Evolutionary conservation across 2,329 filamentous ascomycete genomes (phyloP).

Genomic region (Monilinia fructigena): DNA sequence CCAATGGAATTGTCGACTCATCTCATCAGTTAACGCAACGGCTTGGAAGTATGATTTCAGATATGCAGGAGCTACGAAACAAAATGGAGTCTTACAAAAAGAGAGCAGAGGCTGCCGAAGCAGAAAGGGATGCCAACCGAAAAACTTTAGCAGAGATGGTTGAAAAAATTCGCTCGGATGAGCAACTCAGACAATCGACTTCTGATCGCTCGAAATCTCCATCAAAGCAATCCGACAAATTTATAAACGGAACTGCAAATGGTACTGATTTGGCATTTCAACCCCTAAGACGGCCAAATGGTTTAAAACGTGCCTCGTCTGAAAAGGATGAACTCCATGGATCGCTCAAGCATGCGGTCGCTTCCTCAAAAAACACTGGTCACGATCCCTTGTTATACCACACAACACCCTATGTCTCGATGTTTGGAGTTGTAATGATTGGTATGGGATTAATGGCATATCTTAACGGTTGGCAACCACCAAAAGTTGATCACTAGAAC

Average conservation of each 20-base stretch:
- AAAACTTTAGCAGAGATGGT: constrained; percentile 86
- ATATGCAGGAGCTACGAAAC: constrained; percentile 36
- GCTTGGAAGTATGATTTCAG: constrained; percentile 35
- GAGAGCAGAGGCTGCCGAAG: constrained; percentile 77
- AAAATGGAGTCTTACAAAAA: constrained; percentile 64
- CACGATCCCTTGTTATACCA: constrained; percentile 52
- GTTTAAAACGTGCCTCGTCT: neutral
- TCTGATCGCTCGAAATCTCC: constrained; percentile 32
- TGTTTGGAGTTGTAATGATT: constrained; percentile 77
- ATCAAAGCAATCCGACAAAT: constrained; percentile 1
- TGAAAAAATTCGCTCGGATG: constrained; percentile 71
- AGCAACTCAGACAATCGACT: constrained; percentile 42
- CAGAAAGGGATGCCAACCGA: constrained; percentile 68
- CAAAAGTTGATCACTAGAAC: constrained; percentile 38
- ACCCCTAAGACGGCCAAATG: constrained; percentile 25
- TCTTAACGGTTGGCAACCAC: constrained; percentile 73
- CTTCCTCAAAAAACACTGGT: constrained; percentile 40
- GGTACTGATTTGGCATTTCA: constrained; percentile 16
- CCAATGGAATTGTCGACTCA: constrained; percentile 76
- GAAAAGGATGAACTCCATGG: constrained; percentile 29
- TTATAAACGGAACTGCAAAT: constrained; percentile 25
- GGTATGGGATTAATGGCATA: constrained; percentile 85
- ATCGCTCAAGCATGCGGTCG: constrained; percentile 16
- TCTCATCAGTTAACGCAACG: constrained; percentile 46
- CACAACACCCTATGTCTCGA: constrained; percentile 73